Conservation (phyloP, 148 eudicot genomes). For the Spergularia bocconei region DNA sequence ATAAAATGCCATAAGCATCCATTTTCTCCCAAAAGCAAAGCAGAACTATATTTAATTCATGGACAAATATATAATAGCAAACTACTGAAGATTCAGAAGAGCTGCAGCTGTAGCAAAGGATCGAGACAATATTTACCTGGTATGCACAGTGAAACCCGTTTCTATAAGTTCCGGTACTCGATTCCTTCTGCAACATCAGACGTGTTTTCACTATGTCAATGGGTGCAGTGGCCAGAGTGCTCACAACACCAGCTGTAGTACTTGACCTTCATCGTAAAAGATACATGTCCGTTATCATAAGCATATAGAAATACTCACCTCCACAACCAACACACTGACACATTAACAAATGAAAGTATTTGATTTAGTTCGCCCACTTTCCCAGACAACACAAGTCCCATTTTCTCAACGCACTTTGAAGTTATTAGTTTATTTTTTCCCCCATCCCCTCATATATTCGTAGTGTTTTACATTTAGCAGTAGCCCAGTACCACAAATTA, state of each 20-base stretch:
- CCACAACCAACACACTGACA: neutral
- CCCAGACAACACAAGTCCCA: neutral
- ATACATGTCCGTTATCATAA: conserved; percentile 3
- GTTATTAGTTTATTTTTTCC: neutral
- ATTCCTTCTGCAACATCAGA: conserved; percentile 82
- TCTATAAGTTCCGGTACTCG: conserved; percentile 55
- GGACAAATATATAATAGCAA: neutral
- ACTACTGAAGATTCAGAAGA: neutral
- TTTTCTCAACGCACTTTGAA: neutral
- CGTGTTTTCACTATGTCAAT: conserved; percentile 94
- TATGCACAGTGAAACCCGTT: conserved; percentile 87
- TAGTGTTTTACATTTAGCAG: neutral
- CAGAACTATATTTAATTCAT: neutral
- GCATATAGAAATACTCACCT: neutral
- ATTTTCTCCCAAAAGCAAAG: neutral
- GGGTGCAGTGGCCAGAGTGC: conserved; percentile 87
- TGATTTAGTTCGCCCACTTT: neutral
- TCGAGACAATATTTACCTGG: conserved; percentile 46
- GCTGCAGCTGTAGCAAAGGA: neutral
- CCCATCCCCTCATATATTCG: neutral
- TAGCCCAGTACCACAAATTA: neutral
- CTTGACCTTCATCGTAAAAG: conserved; percentile 64
- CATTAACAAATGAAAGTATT: neutral
- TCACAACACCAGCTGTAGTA: conserved; percentile 65
- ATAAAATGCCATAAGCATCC: neutral